Conservation (phyloP, 345 rosid species). For the Nephelium lappaceum region DNA sequence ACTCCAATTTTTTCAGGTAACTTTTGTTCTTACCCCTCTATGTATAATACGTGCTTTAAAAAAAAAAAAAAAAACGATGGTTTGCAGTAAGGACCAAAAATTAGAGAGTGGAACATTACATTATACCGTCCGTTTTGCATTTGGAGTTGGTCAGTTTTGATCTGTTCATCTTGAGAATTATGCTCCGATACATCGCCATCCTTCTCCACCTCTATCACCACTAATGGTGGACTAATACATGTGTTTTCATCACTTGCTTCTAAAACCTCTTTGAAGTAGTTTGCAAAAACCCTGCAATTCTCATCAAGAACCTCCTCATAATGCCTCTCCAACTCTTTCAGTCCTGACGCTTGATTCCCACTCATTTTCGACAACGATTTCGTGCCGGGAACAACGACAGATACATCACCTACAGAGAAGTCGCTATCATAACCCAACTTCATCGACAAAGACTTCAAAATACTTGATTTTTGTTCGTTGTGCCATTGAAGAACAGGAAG, state of each 20-base stretch:
- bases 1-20: no score
- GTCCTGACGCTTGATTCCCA: constrained; percentile 48
- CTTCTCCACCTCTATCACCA: constrained; percentile 27
- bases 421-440: constrained; percentile 16
- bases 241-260: constrained; percentile 25
- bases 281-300: constrained; percentile 53
- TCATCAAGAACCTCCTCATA: constrained; percentile 55
- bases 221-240: constrained; percentile 34
- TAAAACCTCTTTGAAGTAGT: constrained; percentile 46
- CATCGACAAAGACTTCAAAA: constrained; percentile 30
- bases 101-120: constrained; percentile 38
- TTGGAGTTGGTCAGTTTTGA: constrained; percentile 28
- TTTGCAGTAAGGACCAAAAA: not conserved
- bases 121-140: constrained; percentile 52
- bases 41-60: no score
- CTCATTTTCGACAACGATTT: constrained; percentile 58
- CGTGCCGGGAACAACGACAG: constrained; percentile 38
- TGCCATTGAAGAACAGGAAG: constrained; percentile 54
- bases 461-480: constrained; percentile 39
- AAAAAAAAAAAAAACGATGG: not conserved
- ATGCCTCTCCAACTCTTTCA: constrained; percentile 50
- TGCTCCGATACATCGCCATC: constrained; percentile 15
- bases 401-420: constrained; percentile 10
- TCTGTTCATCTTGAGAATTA: constrained; percentile 18
- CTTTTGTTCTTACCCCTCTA: no score